Evolutionary conservation across 352 stramenopile species (phyloP).

Genomic region (Globisporangium mamillatum): DNA sequence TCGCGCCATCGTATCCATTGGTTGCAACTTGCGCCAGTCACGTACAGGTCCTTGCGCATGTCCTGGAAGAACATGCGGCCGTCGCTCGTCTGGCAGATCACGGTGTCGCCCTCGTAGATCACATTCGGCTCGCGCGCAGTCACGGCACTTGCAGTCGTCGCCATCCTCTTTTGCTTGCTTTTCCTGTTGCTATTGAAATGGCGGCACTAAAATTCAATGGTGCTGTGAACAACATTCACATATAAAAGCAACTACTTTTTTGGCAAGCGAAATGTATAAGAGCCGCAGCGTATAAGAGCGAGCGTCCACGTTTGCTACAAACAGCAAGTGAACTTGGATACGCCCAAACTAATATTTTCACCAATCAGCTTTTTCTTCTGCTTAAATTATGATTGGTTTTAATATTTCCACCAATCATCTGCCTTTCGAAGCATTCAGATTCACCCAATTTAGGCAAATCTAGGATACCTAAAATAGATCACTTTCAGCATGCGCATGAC

Average conservation of each 20-base stretch:
- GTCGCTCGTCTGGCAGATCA: slow-evolving; percentile 86
- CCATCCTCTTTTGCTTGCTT: not conserved
- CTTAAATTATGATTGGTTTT: not conserved
- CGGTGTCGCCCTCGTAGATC: slow-evolving; percentile 85
- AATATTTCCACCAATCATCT: not conserved
- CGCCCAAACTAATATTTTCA: too few species aligned
- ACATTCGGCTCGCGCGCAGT: slow-evolving; percentile 49
- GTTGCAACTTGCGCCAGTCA: not conserved
- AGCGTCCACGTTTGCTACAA: not conserved
- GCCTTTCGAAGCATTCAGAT: not conserved
- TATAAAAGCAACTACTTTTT: not conserved
- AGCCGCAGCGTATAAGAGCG: not conserved
- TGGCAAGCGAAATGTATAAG: not conserved
- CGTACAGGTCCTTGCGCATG: slow-evolving; percentile 67
- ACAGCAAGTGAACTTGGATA: not conserved
- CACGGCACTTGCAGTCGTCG: not conserved
- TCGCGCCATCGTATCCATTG: not conserved
- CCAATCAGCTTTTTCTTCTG: not conserved
- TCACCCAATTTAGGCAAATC: not conserved
- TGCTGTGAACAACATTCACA: not conserved
- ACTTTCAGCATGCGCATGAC: not conserved
- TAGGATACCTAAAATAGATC: not conserved
- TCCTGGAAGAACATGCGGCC: slow-evolving; percentile 84
- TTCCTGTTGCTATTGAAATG: not conserved
- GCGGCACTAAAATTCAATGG: not conserved